Evolutionary conservation across 2,329 filamentous ascomycete genomes (phyloP).

Genomic region (Huntiella decipiens): DNA sequence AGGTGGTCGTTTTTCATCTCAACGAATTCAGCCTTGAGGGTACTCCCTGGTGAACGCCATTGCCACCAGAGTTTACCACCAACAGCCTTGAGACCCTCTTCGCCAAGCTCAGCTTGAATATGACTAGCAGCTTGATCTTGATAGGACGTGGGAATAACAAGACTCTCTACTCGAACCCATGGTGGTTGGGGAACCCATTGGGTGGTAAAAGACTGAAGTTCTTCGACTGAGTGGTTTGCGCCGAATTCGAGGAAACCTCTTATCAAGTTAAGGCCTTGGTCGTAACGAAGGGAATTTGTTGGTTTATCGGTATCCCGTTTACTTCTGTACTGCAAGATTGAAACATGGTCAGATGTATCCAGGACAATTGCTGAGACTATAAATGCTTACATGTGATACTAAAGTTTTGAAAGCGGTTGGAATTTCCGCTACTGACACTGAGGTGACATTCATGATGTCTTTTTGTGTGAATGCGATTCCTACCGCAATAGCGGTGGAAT

Average conservation of each 20-base stretch:
- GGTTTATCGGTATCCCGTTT: constrained; percentile 49
- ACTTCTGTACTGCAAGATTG: constrained; percentile 50
- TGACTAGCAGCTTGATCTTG: constrained; percentile 46
- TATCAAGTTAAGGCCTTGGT: constrained; percentile 76
- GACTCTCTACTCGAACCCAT: constrained; percentile 65
- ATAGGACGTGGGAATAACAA: constrained; percentile 44
- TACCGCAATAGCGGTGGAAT: neutral
- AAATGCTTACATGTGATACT: constrained; percentile 53
- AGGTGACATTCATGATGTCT: constrained; percentile 43
- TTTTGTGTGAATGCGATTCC: neutral
- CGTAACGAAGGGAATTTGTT: constrained; percentile 80
- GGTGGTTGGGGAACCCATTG: constrained; percentile 81
- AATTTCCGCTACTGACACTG: constrained; percentile 66
- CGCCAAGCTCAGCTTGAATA: constrained; percentile 57
- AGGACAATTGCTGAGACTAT: neutral
- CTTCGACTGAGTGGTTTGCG: constrained; percentile 79
- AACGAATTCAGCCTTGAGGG: constrained; percentile 77
- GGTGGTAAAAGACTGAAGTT: constrained; percentile 74
- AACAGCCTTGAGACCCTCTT: constrained; percentile 51
- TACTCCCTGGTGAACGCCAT: constrained; percentile 51
- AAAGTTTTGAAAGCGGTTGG: constrained; percentile 77
- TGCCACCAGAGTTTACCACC: constrained; percentile 81
- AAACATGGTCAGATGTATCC: neutral
- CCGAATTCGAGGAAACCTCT: constrained; percentile 71
- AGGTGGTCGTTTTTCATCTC: constrained; percentile 72